A percentile compares a stretch with the other conserved stretches of the same genome.
phyloP scores from a whole-genome alignment of 192 early-diverging fungal species.

The Obelidium mucronatum region DNA sequence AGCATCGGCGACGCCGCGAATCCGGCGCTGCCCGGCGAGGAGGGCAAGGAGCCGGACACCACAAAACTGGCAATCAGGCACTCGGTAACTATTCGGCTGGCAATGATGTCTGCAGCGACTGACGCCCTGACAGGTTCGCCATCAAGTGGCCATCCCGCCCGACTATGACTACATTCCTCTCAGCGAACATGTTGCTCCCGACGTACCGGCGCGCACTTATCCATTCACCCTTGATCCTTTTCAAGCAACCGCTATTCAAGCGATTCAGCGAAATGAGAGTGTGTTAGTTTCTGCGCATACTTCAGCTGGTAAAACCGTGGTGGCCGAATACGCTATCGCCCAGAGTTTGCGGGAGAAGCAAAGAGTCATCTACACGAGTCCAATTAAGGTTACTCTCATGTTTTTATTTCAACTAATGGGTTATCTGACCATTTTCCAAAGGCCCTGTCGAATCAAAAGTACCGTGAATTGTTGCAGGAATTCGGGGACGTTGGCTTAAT shows the following conservation, averaged over 20 bases:
- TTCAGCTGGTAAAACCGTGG: slow-evolving; percentile 96
- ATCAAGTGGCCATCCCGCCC: slow-evolving; percentile 93
- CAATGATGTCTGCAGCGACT: no score
- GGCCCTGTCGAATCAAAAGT: slow-evolving; percentile 98
- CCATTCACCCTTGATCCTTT: slow-evolving; percentile 96
- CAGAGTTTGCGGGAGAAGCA: slow-evolving; percentile 86
- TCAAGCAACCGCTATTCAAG: slow-evolving; percentile 85
- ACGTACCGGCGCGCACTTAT: slow-evolving; percentile 84
- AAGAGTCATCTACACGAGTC: slow-evolving; percentile 95
- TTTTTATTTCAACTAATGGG: not conserved
- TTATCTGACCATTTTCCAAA: slow-evolving; percentile 25
- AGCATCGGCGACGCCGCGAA: slow-evolving; percentile 34
- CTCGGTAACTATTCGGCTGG: no score
- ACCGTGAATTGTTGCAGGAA: slow-evolving; percentile 90
- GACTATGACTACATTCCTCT: slow-evolving; percentile 88
- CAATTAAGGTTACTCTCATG: slow-evolving; percentile 89
- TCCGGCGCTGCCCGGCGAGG: not conserved
- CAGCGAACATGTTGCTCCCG: slow-evolving; percentile 81
- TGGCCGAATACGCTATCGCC: slow-evolving; percentile 99
- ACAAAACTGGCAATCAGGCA: slow-evolving; percentile 42
- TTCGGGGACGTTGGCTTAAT: slow-evolving; percentile 98
- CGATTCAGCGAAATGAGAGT: slow-evolving; percentile 90
- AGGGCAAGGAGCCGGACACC: not conserved
- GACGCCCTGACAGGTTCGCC: slow-evolving; percentile 71
- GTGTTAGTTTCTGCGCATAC: slow-evolving; percentile 98